These are phyloP conservation scores for Clavispora phyllophila DNA, from an alignment of 805 yeast genomes.

Conservation along the genomic window DNA sequence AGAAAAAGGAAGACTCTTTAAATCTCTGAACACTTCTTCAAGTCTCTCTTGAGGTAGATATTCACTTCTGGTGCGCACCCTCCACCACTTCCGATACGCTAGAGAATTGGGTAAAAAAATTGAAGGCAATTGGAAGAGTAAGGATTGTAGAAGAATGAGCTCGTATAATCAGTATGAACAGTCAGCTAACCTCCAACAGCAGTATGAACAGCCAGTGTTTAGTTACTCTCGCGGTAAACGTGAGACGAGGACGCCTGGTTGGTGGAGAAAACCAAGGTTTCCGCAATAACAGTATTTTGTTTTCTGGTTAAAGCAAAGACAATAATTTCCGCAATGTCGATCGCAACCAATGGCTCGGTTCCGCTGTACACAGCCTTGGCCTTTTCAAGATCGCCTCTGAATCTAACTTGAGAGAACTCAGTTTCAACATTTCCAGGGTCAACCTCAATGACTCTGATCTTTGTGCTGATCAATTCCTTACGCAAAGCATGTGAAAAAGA, in stretches of 20 bases:
- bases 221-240: conserved; percentile 13
- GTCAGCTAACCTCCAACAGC: no score
- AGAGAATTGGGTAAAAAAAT: no score
- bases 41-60: no score
- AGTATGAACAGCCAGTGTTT: not conserved
- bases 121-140: no score
- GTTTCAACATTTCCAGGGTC: conserved; percentile 40
- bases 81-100: no score
- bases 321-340: conserved; percentile 36
- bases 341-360: conserved; percentile 28
- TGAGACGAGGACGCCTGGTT: conserved; percentile 32
- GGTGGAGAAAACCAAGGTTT: conserved; percentile 33
- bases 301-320: conserved; percentile 33
- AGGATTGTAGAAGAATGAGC: no score
- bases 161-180: no score
- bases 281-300: conserved; percentile 34
- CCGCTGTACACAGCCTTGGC: conserved; percentile 34
- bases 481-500: conserved; percentile 31
- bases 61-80: no score
- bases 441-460: conserved; percentile 34
- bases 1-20: no score
- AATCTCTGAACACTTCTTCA: no score
- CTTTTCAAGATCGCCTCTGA: conserved; percentile 25
- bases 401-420: conserved; percentile 34
- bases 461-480: conserved; percentile 32